Evolutionary conservation across 257 asterid species (phyloP).

Genomic region (Scutellaria barbata): DNA sequence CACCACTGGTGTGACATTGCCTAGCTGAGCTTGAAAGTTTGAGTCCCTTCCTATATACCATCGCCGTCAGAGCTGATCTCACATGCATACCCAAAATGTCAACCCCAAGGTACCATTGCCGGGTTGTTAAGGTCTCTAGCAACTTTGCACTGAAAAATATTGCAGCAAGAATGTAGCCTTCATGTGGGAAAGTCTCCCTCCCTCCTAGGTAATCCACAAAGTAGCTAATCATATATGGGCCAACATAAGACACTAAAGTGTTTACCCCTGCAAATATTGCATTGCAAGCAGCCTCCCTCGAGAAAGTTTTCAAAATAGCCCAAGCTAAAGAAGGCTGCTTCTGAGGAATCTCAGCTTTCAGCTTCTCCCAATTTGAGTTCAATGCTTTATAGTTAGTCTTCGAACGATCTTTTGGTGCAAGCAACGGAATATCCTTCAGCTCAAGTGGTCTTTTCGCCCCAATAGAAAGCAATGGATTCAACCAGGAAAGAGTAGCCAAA

Average conservation of each 20-base stretch:
- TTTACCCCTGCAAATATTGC: constrained; percentile 79
- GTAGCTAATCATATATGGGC: constrained; percentile 88
- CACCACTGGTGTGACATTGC: constrained; percentile 56
- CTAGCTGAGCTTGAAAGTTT: constrained; percentile 55
- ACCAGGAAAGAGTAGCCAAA: constrained; percentile 89
- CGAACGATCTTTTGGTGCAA: constrained; percentile 85
- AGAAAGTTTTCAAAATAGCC: constrained; percentile 83
- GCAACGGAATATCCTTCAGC: constrained; percentile 84
- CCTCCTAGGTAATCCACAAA: constrained; percentile 85
- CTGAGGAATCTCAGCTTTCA: constrained; percentile 65
- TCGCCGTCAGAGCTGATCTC: constrained; percentile 89
- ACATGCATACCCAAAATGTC: constrained; percentile 95
- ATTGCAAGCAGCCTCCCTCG: constrained; percentile 86
- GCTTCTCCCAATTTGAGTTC: constrained; percentile 82
- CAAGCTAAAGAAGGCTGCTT: constrained; percentile 80
- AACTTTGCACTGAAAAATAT: constrained; percentile 77
- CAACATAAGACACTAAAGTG: constrained; percentile 85
- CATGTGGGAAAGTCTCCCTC: constrained; percentile 60
- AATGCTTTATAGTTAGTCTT: constrained; percentile 76
- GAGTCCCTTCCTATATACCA: constrained; percentile 78
- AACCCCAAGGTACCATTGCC: constrained; percentile 96
- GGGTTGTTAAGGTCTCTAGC: constrained; percentile 72
- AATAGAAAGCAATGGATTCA: constrained; percentile 85
- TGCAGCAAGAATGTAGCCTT: constrained; percentile 82
- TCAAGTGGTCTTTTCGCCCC: constrained; percentile 97